Base-by-base conservation (phyloP, 345 rosid species). In the Carallia pectinifolia region DNA sequence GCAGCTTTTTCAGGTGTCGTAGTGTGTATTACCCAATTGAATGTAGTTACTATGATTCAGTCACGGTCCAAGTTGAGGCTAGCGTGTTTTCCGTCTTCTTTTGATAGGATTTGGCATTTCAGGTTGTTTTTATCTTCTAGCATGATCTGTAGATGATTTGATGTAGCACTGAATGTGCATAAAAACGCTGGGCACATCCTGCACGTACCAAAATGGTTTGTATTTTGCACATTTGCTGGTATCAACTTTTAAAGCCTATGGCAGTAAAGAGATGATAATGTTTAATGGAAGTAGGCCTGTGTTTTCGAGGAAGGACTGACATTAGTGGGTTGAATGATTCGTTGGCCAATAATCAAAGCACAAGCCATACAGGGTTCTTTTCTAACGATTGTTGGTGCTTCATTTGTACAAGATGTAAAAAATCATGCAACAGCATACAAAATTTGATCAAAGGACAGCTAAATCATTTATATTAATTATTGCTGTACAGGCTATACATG, bases 21-120 rank as follows among this genome's bases (percentile, higher is more conserved):
- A 73, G 76, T 74, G 82, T 78, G 80, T 74, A 61, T 77, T 66
- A 75, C 36, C 78, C 38, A 61, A 76, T 76, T 60, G 70, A 73
- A 56, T 69, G 79, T 68, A 74, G 75, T 70, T 47, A 31, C 62
- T 68, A 50, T 44, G 50, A 52, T 39, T 48, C 62, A 6, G 56
- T 63, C 58, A 61, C 55, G 67, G 64, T 76, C 72, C 61, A 27
- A 72, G 66, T 8, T 66, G 33, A 66, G 61, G 61, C 71, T 34
- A 58, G 23, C 53, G 60, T 68, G 68, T 71, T 40, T 16, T 33
- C 56, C 19, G 64, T 31, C 60, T 31, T 61, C 30, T 59, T 40
- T 74, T 13, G 34, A 73, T 76, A 76, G 81, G 71, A 33, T 76
- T 75, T 23, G 61, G 75, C 64, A 48, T 75, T 7, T 39, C 61